Evolutionary conservation across 257 asterid genomes (phyloP).

Genomic region (Nicotiana sylvestris): DNA sequence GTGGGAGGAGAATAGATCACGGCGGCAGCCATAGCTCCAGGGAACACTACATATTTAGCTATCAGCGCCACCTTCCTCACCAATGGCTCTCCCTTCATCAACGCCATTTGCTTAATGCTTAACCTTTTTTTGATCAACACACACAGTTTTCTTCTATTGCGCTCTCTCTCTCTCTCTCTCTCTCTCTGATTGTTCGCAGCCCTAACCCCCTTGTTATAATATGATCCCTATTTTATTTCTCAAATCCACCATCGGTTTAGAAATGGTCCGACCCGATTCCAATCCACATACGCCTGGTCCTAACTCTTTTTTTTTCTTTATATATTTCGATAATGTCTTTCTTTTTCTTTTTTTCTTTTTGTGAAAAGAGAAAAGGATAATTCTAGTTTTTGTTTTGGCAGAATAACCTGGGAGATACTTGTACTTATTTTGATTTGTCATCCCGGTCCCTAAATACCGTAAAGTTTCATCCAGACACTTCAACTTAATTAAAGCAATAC

Average conservation of each 20-base stretch:
- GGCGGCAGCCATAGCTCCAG: constrained; percentile 28
- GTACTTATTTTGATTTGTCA: no score
- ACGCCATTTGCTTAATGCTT: not conserved
- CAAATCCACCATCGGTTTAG: not conserved
- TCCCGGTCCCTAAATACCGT: no score
- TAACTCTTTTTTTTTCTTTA: no score
- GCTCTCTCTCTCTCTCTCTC: no score
- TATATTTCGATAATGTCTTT: no score
- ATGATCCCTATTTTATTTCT: not conserved
- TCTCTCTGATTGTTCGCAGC: not conserved
- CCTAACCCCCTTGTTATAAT: not conserved
- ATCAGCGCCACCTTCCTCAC: constrained; percentile 27
- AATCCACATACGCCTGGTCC: not conserved
- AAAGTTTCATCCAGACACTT: no score
- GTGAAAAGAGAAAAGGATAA: no score
- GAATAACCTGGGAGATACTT: no score
- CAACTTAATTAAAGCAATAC: no score
- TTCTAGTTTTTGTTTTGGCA: no score
- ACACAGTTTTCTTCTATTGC: not conserved
- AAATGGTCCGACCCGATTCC: not conserved
- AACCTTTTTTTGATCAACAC: not conserved
- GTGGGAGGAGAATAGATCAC: constrained; percentile 31
- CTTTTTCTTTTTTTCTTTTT: no score
- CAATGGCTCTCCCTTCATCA: constrained; percentile 29
- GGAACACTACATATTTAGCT: constrained; percentile 26